Base-by-base conservation (phyloP, 2,329 filamentous ascomycete species). In the Talaromyces sp. region DNA sequence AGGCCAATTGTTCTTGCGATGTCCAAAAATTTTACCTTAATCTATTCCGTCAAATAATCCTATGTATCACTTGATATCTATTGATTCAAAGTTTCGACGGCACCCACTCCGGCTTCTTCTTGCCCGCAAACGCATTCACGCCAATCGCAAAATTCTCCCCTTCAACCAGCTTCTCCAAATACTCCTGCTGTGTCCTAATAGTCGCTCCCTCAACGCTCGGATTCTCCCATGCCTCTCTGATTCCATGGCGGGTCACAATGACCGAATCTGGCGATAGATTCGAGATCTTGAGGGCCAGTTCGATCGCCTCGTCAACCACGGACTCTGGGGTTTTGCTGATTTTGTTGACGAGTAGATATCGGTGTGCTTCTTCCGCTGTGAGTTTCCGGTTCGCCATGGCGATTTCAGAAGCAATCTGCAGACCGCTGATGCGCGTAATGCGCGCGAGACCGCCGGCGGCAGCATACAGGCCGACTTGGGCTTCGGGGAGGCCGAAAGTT, bases 131-230 rank as follows among this genome's bases (percentile, higher is more conserved):
- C 63, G 89, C 90, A 75, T 73, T 79, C 23, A 93, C 79, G 0
- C 90, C 91, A 76, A 93, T 90, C 60, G 82, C 84, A 75, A 91
- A 87, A 74, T 94, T 94, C 67, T 89, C 87, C 0, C 86, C 89
- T 2, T 79, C 82, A 64, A 87, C 80, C 61, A 93, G 80, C 63
- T 79, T 79, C 59, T 78, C 78, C 68, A 85, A 88, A 79, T 87
- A 83, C 1, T 82, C 82, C 59, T 85, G 81, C 16, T 82, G 79
- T 60, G 90, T 72, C 65, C 85, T 70, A 63, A 78, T 78, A 40
- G 86, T 90, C 9, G 78, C 88, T 64, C 84, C 81, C 72, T 87
- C 85, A 0, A 87, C 88, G 10, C 87, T 85, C 23, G 87, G 76
- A 0, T 81, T 83, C 68, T 91, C 89, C 89, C 89, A 92, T 0